Conservation (phyloP, 2,329 filamentous ascomycete species). For the Hymenoscyphus scutula region DNA sequence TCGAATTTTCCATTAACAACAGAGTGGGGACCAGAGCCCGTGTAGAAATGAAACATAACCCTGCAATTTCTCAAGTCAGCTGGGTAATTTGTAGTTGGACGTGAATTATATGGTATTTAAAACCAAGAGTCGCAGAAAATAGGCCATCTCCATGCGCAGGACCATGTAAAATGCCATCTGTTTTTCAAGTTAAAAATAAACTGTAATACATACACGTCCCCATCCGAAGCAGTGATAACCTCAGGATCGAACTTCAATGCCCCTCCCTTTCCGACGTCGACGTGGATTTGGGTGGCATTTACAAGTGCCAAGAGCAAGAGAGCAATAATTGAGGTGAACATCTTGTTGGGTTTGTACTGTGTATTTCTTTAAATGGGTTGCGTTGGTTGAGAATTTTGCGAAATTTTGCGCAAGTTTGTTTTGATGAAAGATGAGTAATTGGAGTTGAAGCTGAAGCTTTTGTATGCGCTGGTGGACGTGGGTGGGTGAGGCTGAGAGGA, state of each 20-base stretch:
- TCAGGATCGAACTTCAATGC: constrained; percentile 48
- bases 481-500: not conserved
- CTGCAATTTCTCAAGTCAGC: constrained; percentile 33
- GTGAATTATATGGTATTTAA: constrained; percentile 40
- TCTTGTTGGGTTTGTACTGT: not conserved
- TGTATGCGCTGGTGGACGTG: not conserved
- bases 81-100: not conserved
- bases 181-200: not conserved
- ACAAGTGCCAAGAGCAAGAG: constrained; percentile 9
- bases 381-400: too few species aligned
- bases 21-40: constrained; percentile 49
- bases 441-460: not conserved
- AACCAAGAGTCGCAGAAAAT: not conserved
- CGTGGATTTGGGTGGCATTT: constrained; percentile 11
- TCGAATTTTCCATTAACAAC: constrained; percentile 39
- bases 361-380: not conserved
- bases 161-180: not conserved
- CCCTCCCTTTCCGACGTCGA: constrained; percentile 23
- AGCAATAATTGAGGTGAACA: not conserved
- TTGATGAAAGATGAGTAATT: not conserved
- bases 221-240: constrained; percentile 46
- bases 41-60: constrained; percentile 44
- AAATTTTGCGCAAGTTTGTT: not conserved
- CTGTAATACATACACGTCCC: constrained; percentile 28
- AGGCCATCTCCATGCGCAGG: not conserved